phyloP scores from a whole-genome alignment of 768 basidiomycete species.

The Boletus edulis region DNA sequence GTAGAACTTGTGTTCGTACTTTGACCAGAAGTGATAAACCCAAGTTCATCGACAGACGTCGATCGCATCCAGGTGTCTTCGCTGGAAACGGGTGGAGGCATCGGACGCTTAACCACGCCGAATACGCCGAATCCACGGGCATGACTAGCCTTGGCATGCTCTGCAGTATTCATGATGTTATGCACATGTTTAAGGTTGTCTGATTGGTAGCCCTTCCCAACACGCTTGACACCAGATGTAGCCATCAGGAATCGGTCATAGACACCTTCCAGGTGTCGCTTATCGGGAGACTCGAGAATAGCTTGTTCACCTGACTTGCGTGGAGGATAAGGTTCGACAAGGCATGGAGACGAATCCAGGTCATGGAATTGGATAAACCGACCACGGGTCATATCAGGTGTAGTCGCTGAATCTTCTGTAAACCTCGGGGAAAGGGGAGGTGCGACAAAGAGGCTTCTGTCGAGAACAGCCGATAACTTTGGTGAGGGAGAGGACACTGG shows the following conservation, averaged over 20 bases:
- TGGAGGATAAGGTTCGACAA: slow-evolving; percentile 64
- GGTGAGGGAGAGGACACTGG: slow-evolving; percentile 43
- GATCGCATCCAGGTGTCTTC: slow-evolving; percentile 48
- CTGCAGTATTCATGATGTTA: slow-evolving; percentile 26
- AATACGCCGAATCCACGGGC: slow-evolving; percentile 29
- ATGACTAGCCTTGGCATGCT: slow-evolving; percentile 18
- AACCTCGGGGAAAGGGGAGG: slow-evolving; percentile 40
- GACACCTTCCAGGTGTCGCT: slow-evolving; percentile 64
- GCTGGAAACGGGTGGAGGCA: slow-evolving; percentile 75
- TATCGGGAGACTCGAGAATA: slow-evolving; percentile 52
- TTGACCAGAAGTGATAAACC: slow-evolving; percentile 44
- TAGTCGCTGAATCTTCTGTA: slow-evolving; percentile 36
- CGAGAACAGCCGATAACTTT: slow-evolving; percentile 63
- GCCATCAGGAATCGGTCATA: slow-evolving; percentile 86
- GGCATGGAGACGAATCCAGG: slow-evolving; percentile 57
- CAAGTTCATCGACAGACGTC: slow-evolving; percentile 65
- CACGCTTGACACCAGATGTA: slow-evolving; percentile 73
- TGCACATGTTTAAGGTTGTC: slow-evolving; percentile 49
- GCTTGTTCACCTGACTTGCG: slow-evolving; percentile 38
- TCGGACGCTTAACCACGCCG: slow-evolving; percentile 43
- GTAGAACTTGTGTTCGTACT: slow-evolving; percentile 19
- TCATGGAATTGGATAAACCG: slow-evolving; percentile 35
- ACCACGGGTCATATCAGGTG: slow-evolving; percentile 14
- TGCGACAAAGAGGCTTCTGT: slow-evolving; percentile 66
- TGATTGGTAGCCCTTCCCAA: slow-evolving; percentile 81